Conservation (phyloP, 2,329 filamentous ascomycete species). For the Alternaria alternata region DNA sequence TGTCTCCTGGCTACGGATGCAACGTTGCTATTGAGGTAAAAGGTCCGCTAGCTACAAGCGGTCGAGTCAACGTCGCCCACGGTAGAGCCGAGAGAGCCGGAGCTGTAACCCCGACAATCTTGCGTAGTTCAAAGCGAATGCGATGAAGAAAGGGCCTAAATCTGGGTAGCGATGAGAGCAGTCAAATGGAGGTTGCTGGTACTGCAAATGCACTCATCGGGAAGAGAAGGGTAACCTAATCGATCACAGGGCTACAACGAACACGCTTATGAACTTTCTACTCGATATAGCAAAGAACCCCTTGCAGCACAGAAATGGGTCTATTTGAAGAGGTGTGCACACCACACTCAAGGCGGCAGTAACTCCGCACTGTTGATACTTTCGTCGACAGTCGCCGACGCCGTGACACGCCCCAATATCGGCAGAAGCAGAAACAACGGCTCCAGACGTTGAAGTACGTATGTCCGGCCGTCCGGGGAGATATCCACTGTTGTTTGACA, state of each 20-base stretch:
- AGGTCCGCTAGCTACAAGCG: slow-evolving; percentile 4
- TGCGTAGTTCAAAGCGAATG: not conserved
- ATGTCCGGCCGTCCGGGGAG: slow-evolving; percentile 3
- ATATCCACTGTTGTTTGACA: slow-evolving; percentile 8
- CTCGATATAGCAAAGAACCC: not conserved
- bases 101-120: not conserved
- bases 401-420: not conserved
- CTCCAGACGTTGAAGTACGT: slow-evolving; percentile 7
- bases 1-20: slow-evolving; percentile 1
- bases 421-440: slow-evolving; percentile 8
- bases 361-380: not conserved
- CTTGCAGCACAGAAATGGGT: not conserved
- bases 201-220: not conserved
- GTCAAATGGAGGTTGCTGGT: not conserved
- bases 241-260: not conserved
- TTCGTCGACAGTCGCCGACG: not conserved
- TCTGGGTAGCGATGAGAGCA: not conserved
- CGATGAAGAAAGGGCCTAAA: not conserved
- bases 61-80: not conserved
- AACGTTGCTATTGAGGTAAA: slow-evolving; percentile 7
- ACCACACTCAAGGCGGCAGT: not conserved
- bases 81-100: slow-evolving; percentile 4
- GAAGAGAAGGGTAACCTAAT: not conserved
- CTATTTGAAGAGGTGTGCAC: not conserved
- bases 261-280: not conserved